Percentiles rank a stretch among this genome's conserved stretches.
Evolutionary conservation across 1,139 yeast genomes (phyloP).

Genomic region (Blastobotrys serpentis): DNA sequence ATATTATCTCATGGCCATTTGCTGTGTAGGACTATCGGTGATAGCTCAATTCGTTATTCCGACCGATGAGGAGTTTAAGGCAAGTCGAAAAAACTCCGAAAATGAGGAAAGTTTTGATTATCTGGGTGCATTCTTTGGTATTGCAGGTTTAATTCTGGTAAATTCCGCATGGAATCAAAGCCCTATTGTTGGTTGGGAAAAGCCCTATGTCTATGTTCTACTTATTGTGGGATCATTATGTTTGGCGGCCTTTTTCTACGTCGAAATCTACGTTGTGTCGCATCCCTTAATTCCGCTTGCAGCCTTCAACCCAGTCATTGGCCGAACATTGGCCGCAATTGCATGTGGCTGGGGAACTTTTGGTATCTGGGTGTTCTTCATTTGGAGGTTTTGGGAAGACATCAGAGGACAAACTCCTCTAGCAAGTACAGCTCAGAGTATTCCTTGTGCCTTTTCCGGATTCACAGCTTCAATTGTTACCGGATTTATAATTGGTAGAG

Average conservation of each 20-base stretch:
- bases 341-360: conserved; percentile 62
- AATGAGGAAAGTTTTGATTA: conserved; percentile 41
- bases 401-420: conserved; percentile 42
- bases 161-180: conserved; percentile 63
- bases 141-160: conserved; percentile 50
- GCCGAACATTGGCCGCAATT: conserved; percentile 49
- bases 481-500: conserved; percentile 41
- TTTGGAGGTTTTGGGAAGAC: conserved; percentile 40
- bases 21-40: conserved; percentile 34
- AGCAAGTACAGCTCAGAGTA: conserved; percentile 42
- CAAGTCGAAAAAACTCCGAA: conserved; percentile 22
- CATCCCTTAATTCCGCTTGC: conserved; percentile 50
- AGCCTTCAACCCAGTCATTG: conserved; percentile 43
- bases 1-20: conserved; percentile 49
- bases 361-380: conserved; percentile 57
- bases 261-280: conserved; percentile 39
- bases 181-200: conserved; percentile 57
- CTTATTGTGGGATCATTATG: conserved; percentile 49
- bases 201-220: conserved; percentile 49
- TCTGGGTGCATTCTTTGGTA: conserved; percentile 48
- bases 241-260: conserved; percentile 39
- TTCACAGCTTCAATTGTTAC: conserved; percentile 47
- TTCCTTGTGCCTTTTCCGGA: conserved; percentile 42
- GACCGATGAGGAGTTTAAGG: conserved; percentile 4
- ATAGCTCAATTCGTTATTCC: conserved; percentile 49